Base-by-base conservation (phyloP, 2,329 filamentous ascomycete species). In the Neonectria punicea region DNA sequence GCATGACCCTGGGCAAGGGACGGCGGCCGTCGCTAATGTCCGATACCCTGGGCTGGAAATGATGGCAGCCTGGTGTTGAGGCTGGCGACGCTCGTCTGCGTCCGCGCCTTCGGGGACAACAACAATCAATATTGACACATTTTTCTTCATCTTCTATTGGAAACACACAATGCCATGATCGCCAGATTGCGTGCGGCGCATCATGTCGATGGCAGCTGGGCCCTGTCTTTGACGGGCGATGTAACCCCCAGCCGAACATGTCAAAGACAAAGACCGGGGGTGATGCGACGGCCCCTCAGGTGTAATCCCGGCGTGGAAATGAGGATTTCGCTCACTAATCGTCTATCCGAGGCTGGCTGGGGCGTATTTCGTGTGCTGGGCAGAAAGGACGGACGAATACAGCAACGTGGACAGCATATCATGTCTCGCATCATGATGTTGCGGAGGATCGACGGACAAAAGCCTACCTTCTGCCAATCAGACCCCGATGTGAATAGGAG, bases 61-160 rank as follows among this genome's bases (percentile, higher is more conserved):
- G 70, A 70, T 72, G 65, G 51, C 61, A 67, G 67, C 63, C 65
- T 69, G 69, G 69, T 51, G 70, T 44, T 67, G 62, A 39, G 66
- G 58, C 68, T 70, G 67, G 68, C 66, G 67, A 58, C 49, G 49
- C 50, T 53, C 22, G 39, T 55, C 44, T 44, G 60, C 53, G 53
- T 44, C 53, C 60, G 14, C 46, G 55, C 22, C 39, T 13, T 28
- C 53, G 47, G 39, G 25, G 32, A 28, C 30, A 30, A 30, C 50
- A 63, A 63, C 58, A 63, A 58, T 43, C 55, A 28, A 59, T 59
- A 49, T 58, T 41, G 34, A 53, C 39, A 18, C 5, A n/a, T 57
- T 55, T 16, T 39, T 39, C 13, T 39, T 30, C 18, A 34, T 59
- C 44, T 46, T 44, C 51, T 59, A 59, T 58, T 63, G 55, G 55